Conservation (phyloP, 768 basidiomycete genomes). For the Butyriboletus loyo region DNA sequence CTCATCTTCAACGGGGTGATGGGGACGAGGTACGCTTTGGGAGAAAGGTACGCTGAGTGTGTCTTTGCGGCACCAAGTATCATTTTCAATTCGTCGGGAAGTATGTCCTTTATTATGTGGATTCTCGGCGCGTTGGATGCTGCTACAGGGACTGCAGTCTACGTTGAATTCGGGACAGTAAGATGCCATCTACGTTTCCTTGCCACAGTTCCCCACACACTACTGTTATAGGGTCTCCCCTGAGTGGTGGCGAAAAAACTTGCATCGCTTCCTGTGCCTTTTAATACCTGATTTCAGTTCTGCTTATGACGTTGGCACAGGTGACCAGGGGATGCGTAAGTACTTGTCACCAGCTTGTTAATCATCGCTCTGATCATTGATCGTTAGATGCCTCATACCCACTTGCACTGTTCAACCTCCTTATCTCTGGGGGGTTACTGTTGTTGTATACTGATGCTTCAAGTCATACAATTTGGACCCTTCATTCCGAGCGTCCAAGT, state of each 20-base stretch:
- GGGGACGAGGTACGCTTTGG: slow-evolving; percentile 56
- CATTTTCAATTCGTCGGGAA: slow-evolving; percentile 64
- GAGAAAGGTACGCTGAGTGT: not conserved
- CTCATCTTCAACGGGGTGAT: slow-evolving; percentile 78
- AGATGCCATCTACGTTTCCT: slow-evolving; percentile 7
- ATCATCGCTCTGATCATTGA: not conserved
- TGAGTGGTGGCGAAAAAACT: slow-evolving; percentile 77
- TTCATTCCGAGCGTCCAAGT: slow-evolving; percentile 56
- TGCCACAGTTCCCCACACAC: not conserved
- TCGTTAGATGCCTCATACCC: slow-evolving; percentile 56
- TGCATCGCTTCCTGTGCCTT: slow-evolving; percentile 61
- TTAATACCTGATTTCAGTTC: slow-evolving; percentile 58
- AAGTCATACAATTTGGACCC: slow-evolving; percentile 55
- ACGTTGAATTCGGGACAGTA: slow-evolving; percentile 74
- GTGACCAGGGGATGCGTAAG: slow-evolving; percentile 74
- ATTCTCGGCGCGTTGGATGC: slow-evolving; percentile 63
- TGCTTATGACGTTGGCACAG: slow-evolving; percentile 53
- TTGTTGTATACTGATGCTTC: slow-evolving; percentile 50
- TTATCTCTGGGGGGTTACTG: slow-evolving; percentile 60
- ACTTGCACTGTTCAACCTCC: slow-evolving; percentile 51
- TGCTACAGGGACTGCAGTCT: slow-evolving; percentile 64
- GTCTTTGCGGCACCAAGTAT: slow-evolving; percentile 71
- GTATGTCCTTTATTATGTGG: slow-evolving; percentile 69
- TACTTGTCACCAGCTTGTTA: not conserved
- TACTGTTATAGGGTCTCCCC: slow-evolving; percentile 53